Evolutionary conservation across 2,329 filamentous ascomycete species (phyloP).

Genomic region (Arthrobotrys pseudoclavata): DNA sequence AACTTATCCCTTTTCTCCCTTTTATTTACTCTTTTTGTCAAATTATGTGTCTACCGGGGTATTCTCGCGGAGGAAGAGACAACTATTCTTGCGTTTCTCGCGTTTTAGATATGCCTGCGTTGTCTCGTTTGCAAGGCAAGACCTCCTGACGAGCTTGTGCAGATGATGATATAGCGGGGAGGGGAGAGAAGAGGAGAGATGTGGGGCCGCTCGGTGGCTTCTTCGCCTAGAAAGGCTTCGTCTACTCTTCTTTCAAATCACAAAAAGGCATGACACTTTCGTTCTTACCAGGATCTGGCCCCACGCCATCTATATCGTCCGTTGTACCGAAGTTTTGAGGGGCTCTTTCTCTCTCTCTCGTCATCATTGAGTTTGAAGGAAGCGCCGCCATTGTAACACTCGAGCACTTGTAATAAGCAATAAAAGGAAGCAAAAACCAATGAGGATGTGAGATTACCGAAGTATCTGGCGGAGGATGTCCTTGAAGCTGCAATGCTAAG

Average conservation of each 20-base stretch:
- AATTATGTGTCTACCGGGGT: background rate
- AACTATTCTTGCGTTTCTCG: background rate
- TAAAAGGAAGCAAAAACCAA: background rate
- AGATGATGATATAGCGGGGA: constrained; percentile 1
- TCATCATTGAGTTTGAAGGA: background rate
- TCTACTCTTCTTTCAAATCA: background rate
- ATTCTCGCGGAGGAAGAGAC: background rate
- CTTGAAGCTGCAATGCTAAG: background rate
- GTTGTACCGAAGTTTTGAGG: background rate
- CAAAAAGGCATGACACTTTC: background rate
- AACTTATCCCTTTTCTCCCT: background rate
- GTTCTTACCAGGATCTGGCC: background rate
- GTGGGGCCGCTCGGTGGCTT: constrained; percentile 18
- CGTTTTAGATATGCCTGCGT: constrained; percentile 4
- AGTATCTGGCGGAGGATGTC: constrained; percentile 13
- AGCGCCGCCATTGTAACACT: background rate
- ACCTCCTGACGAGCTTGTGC: background rate
- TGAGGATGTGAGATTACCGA: constrained; percentile 1
- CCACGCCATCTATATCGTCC: background rate
- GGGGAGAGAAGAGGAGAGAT: background rate
- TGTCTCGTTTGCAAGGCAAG: constrained; percentile 20
- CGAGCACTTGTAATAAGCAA: background rate
- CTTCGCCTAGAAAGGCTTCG: constrained; percentile 18
- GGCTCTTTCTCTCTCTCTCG: background rate
- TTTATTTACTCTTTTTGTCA: background rate